These are phyloP conservation scores for Peronosclerospora sorghi DNA, from an alignment of 352 stramenopile species.

Conservation along the genomic window DNA sequence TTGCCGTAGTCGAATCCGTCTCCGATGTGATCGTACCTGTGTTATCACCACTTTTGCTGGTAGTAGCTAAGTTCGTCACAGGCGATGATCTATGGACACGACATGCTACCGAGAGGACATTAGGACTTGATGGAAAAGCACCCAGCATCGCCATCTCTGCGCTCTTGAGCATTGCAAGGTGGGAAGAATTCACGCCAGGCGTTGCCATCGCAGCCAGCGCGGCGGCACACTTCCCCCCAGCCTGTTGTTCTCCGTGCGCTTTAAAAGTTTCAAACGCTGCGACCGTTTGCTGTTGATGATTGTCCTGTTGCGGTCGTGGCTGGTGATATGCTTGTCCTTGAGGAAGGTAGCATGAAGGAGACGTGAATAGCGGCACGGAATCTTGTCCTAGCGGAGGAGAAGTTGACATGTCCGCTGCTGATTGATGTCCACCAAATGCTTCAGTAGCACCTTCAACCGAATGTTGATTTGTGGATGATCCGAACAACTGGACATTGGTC, in stretches of 20 bases:
- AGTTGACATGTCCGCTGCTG: constrained; percentile 1
- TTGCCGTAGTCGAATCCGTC: neutral
- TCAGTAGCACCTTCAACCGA: constrained; percentile 2
- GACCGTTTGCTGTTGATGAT: constrained; percentile 8
- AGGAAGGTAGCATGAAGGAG: constrained; percentile 7
- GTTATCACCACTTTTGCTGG: constrained; percentile 1
- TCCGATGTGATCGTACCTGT: neutral
- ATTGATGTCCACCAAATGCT: constrained; percentile 2
- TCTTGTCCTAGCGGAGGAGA: constrained; percentile 5
- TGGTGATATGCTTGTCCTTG: constrained; percentile 7
- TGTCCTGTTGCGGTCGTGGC: neutral
- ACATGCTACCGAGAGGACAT: constrained; percentile 19
- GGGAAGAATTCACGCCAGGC: constrained; percentile 4
- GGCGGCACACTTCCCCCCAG: constrained; percentile 5
- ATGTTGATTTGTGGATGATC: constrained; percentile 1
- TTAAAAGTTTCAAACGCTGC: constrained; percentile 6
- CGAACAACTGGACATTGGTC: constrained; percentile 14
- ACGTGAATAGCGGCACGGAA: constrained; percentile 19
- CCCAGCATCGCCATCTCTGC: constrained; percentile 3
- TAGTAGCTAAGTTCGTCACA: constrained; percentile 1
- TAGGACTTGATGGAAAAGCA: constrained; percentile 5
- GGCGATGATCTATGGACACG: constrained; percentile 17
- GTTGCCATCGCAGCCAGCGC: constrained; percentile 8
- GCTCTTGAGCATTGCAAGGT: constrained; percentile 17
- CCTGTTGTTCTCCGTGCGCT: neutral